Percentiles rank a stretch among this genome's conserved stretches.
Evolutionary conservation across 768 basidiomycete genomes (phyloP).

Genomic region (Lentinula edodes): DNA sequence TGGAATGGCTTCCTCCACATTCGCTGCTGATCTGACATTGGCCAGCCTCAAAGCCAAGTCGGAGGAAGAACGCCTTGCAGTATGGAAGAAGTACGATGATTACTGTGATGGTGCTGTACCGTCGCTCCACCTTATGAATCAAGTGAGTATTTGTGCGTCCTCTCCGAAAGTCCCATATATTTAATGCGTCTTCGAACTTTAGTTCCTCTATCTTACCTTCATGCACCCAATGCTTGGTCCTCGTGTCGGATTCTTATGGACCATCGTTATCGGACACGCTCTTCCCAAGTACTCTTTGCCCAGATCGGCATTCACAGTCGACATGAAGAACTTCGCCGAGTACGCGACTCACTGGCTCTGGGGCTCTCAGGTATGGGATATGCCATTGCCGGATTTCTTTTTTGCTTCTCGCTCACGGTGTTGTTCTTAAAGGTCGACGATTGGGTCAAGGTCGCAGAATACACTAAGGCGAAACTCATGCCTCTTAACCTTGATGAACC

Average conservation of each 20-base stretch:
- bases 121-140: background rate
- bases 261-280: conserved; percentile 9
- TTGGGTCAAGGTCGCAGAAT: conserved; percentile 12
- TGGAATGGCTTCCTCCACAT: conserved; percentile 9
- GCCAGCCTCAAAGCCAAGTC: background rate
- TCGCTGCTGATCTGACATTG: conserved; percentile 8
- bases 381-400: background rate
- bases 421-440: conserved; percentile 8
- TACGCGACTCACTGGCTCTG: conserved; percentile 12
- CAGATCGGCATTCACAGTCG: conserved; percentile 8
- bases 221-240: conserved; percentile 12
- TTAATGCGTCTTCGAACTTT: background rate
- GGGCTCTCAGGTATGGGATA: conserved; percentile 8
- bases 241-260: conserved; percentile 12
- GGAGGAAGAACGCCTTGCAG: background rate
- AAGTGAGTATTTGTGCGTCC: background rate
- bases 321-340: conserved; percentile 8
- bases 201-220: conserved; percentile 14
- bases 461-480: conserved; percentile 9
- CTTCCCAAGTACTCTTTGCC: conserved; percentile 10
- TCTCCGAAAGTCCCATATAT: background rate
- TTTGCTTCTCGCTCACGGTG: background rate
- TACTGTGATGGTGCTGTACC: background rate
- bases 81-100: background rate
- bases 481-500: conserved; percentile 11